Percentiles rank a stretch among this genome's conserved stretches.
These are phyloP conservation scores for Mycena galopus DNA, from an alignment of 768 basidiomycete genomes.

Conservation along the genomic window DNA sequence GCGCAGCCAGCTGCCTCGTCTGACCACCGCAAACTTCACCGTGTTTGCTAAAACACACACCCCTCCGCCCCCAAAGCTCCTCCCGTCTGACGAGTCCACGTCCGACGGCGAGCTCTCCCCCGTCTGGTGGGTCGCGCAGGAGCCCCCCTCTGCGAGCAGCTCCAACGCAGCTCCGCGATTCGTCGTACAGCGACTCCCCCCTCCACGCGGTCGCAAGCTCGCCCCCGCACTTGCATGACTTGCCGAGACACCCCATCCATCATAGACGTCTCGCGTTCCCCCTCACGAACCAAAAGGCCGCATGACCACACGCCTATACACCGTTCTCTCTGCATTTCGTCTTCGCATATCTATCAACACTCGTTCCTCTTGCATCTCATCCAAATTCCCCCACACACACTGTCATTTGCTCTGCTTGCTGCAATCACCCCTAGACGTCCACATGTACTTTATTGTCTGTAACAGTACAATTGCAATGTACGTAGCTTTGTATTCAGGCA, in stretches of 20 bases:
- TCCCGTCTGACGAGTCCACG: conserved; percentile 33
- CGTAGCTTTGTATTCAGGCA: conserved; percentile 20
- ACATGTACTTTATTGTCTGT: conserved; percentile 27
- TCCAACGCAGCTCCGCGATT: conserved; percentile 25
- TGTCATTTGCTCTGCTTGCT: conserved; percentile 6
- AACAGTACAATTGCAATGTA: conserved; percentile 29
- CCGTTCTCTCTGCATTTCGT: conserved; percentile 15
- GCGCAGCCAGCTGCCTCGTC: conserved; percentile 21
- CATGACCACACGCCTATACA: conserved; percentile 19
- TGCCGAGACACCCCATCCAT: background rate
- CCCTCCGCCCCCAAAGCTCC: conserved; percentile 34
- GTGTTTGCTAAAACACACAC: conserved; percentile 40
- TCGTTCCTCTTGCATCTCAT: conserved; percentile 24
- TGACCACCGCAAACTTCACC: conserved; percentile 38
- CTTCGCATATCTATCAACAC: conserved; percentile 2
- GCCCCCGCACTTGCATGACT: conserved; percentile 52
- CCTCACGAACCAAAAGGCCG: conserved; percentile 28
- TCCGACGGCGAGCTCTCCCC: conserved; percentile 39
- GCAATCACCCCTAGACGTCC: conserved; percentile 19
- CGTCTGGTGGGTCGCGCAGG: conserved; percentile 38
- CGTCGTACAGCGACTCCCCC: conserved; percentile 47
- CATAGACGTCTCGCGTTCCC: conserved; percentile 9
- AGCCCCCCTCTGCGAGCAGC: conserved; percentile 33
- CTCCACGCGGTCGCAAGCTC: conserved; percentile 56
- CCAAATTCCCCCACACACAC: conserved; percentile 11